These are phyloP conservation scores for Fusarium chuoi DNA, from an alignment of 2,329 filamentous ascomycete genomes.

Conservation along the genomic window DNA sequence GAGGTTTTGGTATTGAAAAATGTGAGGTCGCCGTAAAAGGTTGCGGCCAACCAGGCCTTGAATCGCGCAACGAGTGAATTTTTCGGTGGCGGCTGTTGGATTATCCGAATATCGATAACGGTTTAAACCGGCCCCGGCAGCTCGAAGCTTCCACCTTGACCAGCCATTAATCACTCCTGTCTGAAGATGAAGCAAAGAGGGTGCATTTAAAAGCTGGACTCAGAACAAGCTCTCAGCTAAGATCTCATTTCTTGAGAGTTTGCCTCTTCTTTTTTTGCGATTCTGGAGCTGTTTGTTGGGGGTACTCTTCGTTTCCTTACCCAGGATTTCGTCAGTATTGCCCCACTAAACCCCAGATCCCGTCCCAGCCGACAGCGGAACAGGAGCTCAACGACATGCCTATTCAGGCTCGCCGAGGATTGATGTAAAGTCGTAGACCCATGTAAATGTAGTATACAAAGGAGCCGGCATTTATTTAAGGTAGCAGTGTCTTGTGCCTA, in stretches of 20 bases:
- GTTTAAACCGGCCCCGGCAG: conserved; percentile 17
- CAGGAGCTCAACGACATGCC: conserved; percentile 22
- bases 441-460: neutral
- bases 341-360: conserved; percentile 19
- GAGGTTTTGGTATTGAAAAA: conserved; percentile 31
- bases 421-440: neutral
- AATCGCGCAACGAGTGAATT: conserved; percentile 28
- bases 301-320: neutral
- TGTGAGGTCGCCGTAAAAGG: conserved; percentile 36
- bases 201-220: neutral
- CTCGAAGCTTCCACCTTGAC: conserved; percentile 22
- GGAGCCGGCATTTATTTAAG: neutral
- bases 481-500: neutral
- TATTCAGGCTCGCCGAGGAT: conserved; percentile 39
- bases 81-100: conserved; percentile 21
- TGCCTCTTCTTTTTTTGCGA: neutral
- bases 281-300: neutral
- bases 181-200: neutral
- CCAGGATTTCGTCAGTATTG: neutral
- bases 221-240: neutral
- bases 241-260: neutral
- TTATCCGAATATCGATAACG: conserved; percentile 20
- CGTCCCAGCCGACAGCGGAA: conserved; percentile 23
- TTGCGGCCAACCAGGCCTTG: conserved; percentile 25
- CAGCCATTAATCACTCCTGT: neutral